Evolutionary conservation across 768 basidiomycete species (phyloP), one percentile per base, ranked within the genome.

Genomic region (Daedaleopsis sinensis): DNA sequence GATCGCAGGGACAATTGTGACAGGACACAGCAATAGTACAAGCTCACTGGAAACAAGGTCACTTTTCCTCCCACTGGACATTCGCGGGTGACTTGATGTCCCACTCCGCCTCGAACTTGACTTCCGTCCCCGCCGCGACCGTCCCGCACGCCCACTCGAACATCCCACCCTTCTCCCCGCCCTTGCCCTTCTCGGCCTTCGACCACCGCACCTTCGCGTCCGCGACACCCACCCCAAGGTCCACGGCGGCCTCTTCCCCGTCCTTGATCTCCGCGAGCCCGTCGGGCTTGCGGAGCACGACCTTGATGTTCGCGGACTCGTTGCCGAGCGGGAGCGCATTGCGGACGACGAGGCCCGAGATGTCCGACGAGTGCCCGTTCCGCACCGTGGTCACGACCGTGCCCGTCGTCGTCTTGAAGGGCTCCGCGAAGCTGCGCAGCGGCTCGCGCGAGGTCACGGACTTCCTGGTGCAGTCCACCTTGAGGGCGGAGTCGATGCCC

Each of bases 161-260:
- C 59, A 75, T 77, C 1, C 86, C 86, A 50, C 84, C 80, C 73
- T 82, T 82, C 72, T 81, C 79, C 1, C 81, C 83, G 6, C 78
- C 78, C 61, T 78, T 79, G 55, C 78, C 78, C 65, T 80, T 77
- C 1, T 74, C 74, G 10, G 71, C 62, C 47, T 74, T 74, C 59
- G 70, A 65, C 78, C 77, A 78, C 71, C 75, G 76, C 37, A 65
- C 67, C 54, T 68, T 63, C 13, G 73, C 74, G 44, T 51, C 43
- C 27, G 67, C 52, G 3, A 77, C 72, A 50, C 77, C 60, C 2
- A 76, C 79, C 12, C 78, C 74, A 60, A 76, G 77, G 15, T 78
- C 74, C 27, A 67, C 39, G 11, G 39, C 39, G 3, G 80, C 73
- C 8, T 72, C 72, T 46, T 77, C 60, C 2, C 78, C 80, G 11